phyloP scores from a whole-genome alignment of 78 protist genomes.

The Dictyostelium discoideum region dicty_2.7 NC_007088.5:7201001-7201500 shows the following conservation, averaged over 20 bases:
- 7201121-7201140: conserved; percentile 90
- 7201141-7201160: conserved; percentile 79
- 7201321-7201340: conserved; percentile 87
- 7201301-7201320: conserved; percentile 83
- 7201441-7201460: conserved; percentile 75
- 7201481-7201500: too few relatives aligned
- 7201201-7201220: neutral
- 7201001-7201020: conserved; percentile 23
- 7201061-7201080: conserved; percentile 86
- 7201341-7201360: conserved; percentile 85
- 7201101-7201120: conserved; percentile 90
- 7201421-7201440: conserved; percentile 87
- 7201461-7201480: conserved; percentile 70
- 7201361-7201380: conserved; percentile 87
- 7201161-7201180: neutral
- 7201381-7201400: conserved; percentile 86
- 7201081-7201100: conserved; percentile 88
- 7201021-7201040: conserved; percentile 81
- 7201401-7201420: conserved; percentile 89
- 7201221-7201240: conserved; percentile 93
- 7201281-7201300: conserved; percentile 75
- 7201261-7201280: conserved; percentile 81
- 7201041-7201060: conserved; percentile 64
- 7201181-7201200: neutral
- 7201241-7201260: conserved; percentile 88